phyloP scores from a whole-genome alignment of 768 basidiomycete species.

The Butyriboletus loyo region DNA sequence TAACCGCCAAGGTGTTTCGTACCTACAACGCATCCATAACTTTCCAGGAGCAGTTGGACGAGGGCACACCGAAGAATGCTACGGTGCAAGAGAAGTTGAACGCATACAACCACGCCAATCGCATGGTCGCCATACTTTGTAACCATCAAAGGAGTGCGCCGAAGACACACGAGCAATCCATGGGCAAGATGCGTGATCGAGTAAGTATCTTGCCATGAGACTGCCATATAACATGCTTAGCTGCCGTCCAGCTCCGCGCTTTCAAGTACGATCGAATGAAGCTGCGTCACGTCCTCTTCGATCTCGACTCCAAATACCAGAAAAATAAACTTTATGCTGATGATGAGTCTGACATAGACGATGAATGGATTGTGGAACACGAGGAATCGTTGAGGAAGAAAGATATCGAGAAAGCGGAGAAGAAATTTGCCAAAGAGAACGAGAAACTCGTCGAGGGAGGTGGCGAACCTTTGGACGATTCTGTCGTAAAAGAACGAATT shows the following conservation, averaged over 20 bases:
- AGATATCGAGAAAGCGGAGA: slow-evolving; percentile 86
- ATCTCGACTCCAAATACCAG: slow-evolving; percentile 73
- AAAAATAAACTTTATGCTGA: slow-evolving; percentile 75
- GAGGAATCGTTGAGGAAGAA: slow-evolving; percentile 76
- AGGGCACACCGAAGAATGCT: slow-evolving; percentile 61
- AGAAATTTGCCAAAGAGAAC: slow-evolving; percentile 94
- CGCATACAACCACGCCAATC: slow-evolving; percentile 96
- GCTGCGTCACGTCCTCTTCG: slow-evolving; percentile 83
- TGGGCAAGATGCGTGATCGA: slow-evolving; percentile 93
- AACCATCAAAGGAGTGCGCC: slow-evolving; percentile 97
- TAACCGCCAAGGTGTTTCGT: slow-evolving; percentile 99
- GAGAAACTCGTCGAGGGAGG: slow-evolving; percentile 78
- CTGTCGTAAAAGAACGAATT: slow-evolving; percentile 66
- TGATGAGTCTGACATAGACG: slow-evolving; percentile 92
- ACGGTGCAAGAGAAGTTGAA: slow-evolving; percentile 95
- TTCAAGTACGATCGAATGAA: slow-evolving; percentile 99
- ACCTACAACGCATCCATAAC: slow-evolving; percentile 98
- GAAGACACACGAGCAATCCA: slow-evolving; percentile 89
- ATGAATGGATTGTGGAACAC: slow-evolving; percentile 81
- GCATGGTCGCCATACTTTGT: slow-evolving; percentile 95
- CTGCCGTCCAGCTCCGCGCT: slow-evolving; percentile 61
- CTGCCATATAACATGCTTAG: not conserved
- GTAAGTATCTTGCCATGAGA: slow-evolving; percentile 40
- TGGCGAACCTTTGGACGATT: slow-evolving; percentile 53
- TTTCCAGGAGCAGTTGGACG: slow-evolving; percentile 87